Evolutionary conservation across 441 rosid genomes (phyloP).

Genomic region (Pelargonium cotyledonis): DNA sequence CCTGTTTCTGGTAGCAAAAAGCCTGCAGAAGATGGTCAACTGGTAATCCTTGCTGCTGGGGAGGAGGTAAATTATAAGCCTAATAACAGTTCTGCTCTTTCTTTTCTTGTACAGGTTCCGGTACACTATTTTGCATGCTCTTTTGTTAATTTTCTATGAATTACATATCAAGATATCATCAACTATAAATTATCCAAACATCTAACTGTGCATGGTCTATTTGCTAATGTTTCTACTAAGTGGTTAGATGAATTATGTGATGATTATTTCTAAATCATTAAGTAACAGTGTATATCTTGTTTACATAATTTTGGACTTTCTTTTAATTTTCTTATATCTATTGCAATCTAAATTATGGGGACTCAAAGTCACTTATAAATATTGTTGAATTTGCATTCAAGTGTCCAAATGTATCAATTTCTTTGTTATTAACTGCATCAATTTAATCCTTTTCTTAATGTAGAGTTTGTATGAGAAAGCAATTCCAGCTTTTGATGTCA

Average conservation of each 20-base stretch:
- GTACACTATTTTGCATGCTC: neutral
- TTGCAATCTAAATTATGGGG: neutral
- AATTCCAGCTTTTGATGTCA: slow-evolving; percentile 61
- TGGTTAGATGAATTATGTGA: neutral
- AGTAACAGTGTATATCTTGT: neutral
- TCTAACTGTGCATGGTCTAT: neutral
- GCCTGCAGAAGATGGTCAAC: slow-evolving; percentile 95
- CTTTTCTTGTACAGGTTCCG: neutral
- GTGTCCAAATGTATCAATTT: neutral
- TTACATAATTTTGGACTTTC: neutral
- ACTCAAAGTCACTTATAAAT: neutral
- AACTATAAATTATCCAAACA: neutral
- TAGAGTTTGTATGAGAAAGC: slow-evolving; percentile 70
- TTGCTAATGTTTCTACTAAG: neutral
- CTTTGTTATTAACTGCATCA: slow-evolving; percentile 9
- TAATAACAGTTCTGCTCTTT: slow-evolving; percentile 10
- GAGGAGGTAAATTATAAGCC: slow-evolving; percentile 49
- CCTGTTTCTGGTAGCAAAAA: slow-evolving; percentile 96
- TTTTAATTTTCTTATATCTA: neutral
- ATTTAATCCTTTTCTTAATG: slow-evolving; percentile 10
- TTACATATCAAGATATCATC: neutral
- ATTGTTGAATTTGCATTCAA: neutral
- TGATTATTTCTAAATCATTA: neutral
- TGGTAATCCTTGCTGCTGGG: slow-evolving; percentile 89
- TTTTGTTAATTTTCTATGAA: neutral